phyloP scores from a whole-genome alignment of 1,284 basidiomycete genomes.

The Fomitopsis schrenkii region DNA sequence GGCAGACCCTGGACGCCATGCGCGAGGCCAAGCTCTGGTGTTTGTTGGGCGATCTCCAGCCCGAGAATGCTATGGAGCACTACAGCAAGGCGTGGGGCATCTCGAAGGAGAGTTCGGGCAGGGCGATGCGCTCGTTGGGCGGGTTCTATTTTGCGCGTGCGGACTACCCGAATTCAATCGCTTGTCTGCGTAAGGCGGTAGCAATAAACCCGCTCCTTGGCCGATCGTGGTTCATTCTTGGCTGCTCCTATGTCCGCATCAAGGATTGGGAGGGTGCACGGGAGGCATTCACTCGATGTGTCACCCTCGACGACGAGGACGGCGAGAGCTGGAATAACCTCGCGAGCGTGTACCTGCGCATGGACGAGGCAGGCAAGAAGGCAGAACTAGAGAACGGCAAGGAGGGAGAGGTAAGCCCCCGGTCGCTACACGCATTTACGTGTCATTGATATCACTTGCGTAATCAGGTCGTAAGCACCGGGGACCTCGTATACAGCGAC shows the following conservation, averaged over 20 bases:
- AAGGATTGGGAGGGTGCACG: constrained; percentile 85
- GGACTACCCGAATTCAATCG: constrained; percentile 63
- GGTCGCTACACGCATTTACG: not conserved
- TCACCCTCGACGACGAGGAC: constrained; percentile 92
- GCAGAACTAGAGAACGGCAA: constrained; percentile 16
- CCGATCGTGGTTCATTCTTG: constrained; percentile 95
- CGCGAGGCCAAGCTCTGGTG: constrained; percentile 95
- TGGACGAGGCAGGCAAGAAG: constrained; percentile 44
- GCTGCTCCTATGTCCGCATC: constrained; percentile 80
- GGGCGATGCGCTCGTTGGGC: constrained; percentile 90
- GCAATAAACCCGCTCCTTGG: constrained; percentile 85
- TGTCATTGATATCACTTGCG: not conserved
- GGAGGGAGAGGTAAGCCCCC: constrained; percentile 24
- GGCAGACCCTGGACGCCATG: constrained; percentile 54
- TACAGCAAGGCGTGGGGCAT: constrained; percentile 86
- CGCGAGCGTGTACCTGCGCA: constrained; percentile 89
- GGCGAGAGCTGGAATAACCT: constrained; percentile 98
- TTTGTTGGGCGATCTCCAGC: constrained; percentile 90
- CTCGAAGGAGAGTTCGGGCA: constrained; percentile 75
- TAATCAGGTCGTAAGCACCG: constrained; percentile 9
- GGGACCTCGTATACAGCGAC: constrained; percentile 11
- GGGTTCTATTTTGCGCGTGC: constrained; percentile 74
- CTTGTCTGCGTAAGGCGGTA: constrained; percentile 71
- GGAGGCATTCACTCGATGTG: constrained; percentile 83
- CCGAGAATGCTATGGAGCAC: constrained; percentile 59